Evolutionary conservation across 140 eudicot species (phyloP), one percentile per base, ranked within the genome.

Genomic region (Anethum foeniculum): DNA sequence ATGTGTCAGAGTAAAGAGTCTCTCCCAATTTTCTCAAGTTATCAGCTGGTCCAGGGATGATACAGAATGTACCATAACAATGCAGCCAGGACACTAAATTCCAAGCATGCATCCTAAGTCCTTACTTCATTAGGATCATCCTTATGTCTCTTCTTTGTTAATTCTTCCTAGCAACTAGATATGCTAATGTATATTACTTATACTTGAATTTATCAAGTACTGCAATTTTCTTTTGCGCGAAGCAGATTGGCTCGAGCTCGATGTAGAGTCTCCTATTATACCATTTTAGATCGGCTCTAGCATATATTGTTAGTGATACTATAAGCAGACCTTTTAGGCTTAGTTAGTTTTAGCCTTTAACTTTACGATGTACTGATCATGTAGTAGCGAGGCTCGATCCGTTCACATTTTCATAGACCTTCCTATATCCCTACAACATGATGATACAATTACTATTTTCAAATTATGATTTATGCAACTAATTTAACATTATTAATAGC

Each of bases 51-150:
- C 77, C 52, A 41, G 32, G 79, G 68, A 49, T 15, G 16, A 4
- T 47, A 30, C 44, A 76, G 80, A 76, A 76, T 76, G 64, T 6
- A 76, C 65, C 6, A 48, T 47, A 15, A 11, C 34, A 27, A 48
- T 76, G 30, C 46, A 47, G 80, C 46, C 80, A 76, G 46, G 23
- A 76, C 64, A 76, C 80, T 49, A 76, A 6, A 51, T 15, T 76
- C 80, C 80, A 76, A 76, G 28, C 49, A 54, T 68, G 74, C 43
- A 30, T 68, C 43, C 73, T 43, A 68, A n/a, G n/a, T n/a, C n/a
- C n/a, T n/a, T n/a, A 49, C 47, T 47, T 27, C 13, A 25, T 76
- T 23, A 49, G 47, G 80, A 76, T 58, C 67, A 76, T 44, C 47
- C 34, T 72, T 23, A n/a, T n/a, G 16, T 39, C 38, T 76, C 43